These are phyloP conservation scores for Arthrobotrys pseudoclavata DNA, from an alignment of 2,329 filamentous ascomycete species.

Conservation along the genomic window DNA sequence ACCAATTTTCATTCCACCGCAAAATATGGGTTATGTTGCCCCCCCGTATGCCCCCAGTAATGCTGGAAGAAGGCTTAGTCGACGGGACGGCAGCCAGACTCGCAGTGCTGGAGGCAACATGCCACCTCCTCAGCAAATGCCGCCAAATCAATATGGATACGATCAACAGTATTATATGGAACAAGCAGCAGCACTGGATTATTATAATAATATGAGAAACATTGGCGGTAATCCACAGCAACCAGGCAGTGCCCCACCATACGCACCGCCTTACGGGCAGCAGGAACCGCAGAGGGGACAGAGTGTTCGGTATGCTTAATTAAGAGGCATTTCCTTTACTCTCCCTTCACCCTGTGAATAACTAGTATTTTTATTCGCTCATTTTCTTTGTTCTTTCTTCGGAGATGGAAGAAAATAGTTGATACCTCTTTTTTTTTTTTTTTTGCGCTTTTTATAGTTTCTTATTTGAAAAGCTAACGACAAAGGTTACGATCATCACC, in stretches of 20 bases:
- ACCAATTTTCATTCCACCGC: conserved; percentile 57
- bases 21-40: conserved; percentile 54
- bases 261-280: conserved; percentile 30
- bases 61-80: conserved; percentile 40
- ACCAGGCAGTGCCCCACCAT: neutral
- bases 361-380: conserved; percentile 6
- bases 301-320: conserved; percentile 52
- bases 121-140: conserved; percentile 27
- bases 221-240: conserved; percentile 5
- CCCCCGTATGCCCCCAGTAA: conserved; percentile 23
- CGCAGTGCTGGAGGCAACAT: conserved; percentile 15
- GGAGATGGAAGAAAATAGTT: neutral
- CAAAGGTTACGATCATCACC: conserved; percentile 22
- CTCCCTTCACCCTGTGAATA: conserved; percentile 13
- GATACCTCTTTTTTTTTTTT: neutral
- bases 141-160: conserved; percentile 37
- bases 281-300: conserved; percentile 31
- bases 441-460: conserved; percentile 24
- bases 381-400: neutral
- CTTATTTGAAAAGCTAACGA: conserved; percentile 49
- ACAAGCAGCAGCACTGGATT: conserved; percentile 52
- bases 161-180: conserved; percentile 58
- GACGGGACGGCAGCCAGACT: conserved; percentile 36
- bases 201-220: conserved; percentile 50
- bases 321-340: neutral